Percentiles rank a stretch among this genome's conserved stretches.
These are phyloP conservation scores for Panaeolus cyanescens DNA, from an alignment of 768 basidiomycete species.

Conservation along the genomic window DNA sequence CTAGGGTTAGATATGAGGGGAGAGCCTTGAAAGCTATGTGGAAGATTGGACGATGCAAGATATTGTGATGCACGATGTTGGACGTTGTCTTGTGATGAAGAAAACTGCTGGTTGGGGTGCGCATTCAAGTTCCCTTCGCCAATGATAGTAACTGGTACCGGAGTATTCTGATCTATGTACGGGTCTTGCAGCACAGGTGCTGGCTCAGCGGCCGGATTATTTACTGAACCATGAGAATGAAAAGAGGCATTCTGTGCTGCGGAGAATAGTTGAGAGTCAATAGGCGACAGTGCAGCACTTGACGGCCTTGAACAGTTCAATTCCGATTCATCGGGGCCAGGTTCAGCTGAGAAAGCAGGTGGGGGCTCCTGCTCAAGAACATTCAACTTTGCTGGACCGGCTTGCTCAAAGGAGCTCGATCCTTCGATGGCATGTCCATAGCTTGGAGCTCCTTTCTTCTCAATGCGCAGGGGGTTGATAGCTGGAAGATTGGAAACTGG, in stretches of 20 bases:
- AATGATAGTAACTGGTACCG: constrained; percentile 2
- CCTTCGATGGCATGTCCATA: constrained; percentile 3
- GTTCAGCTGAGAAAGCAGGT: not conserved
- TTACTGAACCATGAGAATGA: not conserved
- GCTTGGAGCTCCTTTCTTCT: constrained; percentile 22
- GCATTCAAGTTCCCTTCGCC: not conserved
- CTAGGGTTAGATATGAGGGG: not conserved
- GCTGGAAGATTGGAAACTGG: constrained; percentile 7
- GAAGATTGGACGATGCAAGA: not conserved
- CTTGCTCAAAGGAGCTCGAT: not conserved
- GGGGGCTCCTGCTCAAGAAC: constrained; percentile 7
- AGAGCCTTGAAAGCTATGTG: not conserved
- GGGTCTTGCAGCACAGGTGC: not conserved
- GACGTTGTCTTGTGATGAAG: not conserved
- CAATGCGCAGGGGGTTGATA: constrained; percentile 22
- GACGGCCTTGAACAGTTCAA: not conserved
- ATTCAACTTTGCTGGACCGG: not conserved
- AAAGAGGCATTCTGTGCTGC: not conserved
- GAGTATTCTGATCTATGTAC: constrained; percentile 3
- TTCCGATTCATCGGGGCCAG: not conserved
- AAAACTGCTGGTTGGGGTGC: not conserved
- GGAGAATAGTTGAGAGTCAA: not conserved
- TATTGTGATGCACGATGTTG: not conserved
- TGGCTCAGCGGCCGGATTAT: not conserved
- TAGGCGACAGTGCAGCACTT: not conserved